A percentile compares a stretch with the other conserved stretches of the same genome.
phyloP scores from a whole-genome alignment of 2,329 filamentous ascomycete species.

The Fusarium dlaminii region DNA sequence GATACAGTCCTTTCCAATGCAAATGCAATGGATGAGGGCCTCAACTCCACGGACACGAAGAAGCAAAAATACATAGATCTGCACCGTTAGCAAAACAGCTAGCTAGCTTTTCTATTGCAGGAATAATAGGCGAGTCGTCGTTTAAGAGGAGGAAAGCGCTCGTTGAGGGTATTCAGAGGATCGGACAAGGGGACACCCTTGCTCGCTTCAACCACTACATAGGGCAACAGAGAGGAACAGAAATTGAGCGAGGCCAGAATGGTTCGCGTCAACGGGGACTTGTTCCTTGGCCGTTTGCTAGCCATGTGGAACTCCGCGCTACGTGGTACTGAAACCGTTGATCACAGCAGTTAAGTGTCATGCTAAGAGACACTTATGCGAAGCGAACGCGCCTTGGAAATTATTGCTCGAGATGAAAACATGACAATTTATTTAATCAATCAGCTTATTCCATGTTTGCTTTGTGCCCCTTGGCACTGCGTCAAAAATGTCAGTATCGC shows the following conservation, averaged over 20 bases:
- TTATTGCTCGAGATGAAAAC: not conserved
- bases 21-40: not conserved
- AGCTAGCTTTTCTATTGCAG: conserved; percentile 23
- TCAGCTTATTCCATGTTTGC: conserved; percentile 21
- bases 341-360: conserved; percentile 4
- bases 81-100: conserved; percentile 31
- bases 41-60: not conserved
- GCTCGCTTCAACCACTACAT: conserved; percentile 6
- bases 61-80: conserved; percentile 30
- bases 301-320: conserved; percentile 25
- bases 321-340: conserved; percentile 17
- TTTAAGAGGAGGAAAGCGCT: conserved; percentile 22
- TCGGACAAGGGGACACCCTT: conserved; percentile 22
- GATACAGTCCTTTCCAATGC: not conserved
- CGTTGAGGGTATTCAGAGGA: conserved; percentile 27
- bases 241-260: not conserved
- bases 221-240: not conserved
- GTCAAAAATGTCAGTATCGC: conserved; percentile 25
- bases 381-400: conserved; percentile 7
- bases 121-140: conserved; percentile 22
- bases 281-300: not conserved
- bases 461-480: conserved; percentile 17
- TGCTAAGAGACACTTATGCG: conserved; percentile 12
- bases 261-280: not conserved
- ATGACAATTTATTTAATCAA: not conserved